phyloP scores from a whole-genome alignment of 768 basidiomycete species.

The Mycena polygramma region DNA sequence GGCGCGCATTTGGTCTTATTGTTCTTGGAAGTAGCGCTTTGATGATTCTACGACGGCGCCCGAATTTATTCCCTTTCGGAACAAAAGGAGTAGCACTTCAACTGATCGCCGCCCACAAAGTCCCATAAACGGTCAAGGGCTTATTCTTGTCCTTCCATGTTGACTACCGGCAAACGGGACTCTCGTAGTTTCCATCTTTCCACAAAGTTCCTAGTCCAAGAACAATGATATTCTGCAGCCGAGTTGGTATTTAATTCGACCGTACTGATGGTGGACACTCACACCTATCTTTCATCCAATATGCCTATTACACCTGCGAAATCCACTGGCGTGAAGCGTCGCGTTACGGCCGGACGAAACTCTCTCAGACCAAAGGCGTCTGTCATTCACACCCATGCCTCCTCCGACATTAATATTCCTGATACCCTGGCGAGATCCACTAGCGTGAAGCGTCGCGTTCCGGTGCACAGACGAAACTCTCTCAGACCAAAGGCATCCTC shows the following conservation, averaged over 20 bases:
- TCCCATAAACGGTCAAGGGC: not conserved
- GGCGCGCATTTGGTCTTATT: not conserved
- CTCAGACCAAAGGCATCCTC: not conserved
- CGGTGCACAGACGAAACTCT: no score
- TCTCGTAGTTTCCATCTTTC: slow-evolving; percentile 20
- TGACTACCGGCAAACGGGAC: slow-evolving; percentile 8
- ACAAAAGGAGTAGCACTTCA: slow-evolving; percentile 13
- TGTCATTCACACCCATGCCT: not conserved
- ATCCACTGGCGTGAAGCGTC: slow-evolving; percentile 16
- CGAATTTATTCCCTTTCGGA: not conserved
- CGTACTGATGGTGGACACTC: not conserved
- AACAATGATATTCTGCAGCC: slow-evolving; percentile 22
- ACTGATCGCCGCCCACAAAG: slow-evolving; percentile 19
- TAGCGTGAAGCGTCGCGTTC: slow-evolving; percentile 16
- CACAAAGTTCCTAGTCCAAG: slow-evolving; percentile 11
- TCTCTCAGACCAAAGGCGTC: not conserved
- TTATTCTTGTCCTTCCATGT: not conserved
- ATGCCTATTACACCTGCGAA: slow-evolving; percentile 2
- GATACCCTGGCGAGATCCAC: slow-evolving; percentile 1
- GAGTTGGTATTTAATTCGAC: slow-evolving; percentile 6
- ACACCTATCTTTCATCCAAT: not conserved
- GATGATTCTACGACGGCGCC: not conserved
- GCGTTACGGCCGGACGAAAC: not conserved
- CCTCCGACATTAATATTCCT: not conserved
- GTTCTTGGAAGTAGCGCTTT: not conserved